phyloP scores from a whole-genome alignment of 2,329 filamentous ascomycete genomes.

The Ascosphaera aggregata region DNA sequence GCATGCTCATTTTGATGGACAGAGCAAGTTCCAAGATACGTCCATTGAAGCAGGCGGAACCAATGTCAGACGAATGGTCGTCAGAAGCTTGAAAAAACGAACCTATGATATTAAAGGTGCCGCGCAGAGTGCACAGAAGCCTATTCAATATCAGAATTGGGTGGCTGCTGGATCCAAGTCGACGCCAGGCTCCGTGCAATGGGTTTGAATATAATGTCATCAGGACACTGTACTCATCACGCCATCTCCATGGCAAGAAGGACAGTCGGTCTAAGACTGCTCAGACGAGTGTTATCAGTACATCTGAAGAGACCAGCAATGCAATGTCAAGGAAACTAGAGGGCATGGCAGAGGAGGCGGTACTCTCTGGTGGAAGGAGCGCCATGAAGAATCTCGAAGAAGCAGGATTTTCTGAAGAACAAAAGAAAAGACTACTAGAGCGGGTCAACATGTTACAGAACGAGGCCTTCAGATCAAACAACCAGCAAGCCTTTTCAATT shows the following conservation, averaged over 20 bases:
- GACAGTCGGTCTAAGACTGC: slow-evolving; percentile 3
- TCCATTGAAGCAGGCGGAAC: too few species aligned
- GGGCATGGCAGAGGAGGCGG: slow-evolving; percentile 35
- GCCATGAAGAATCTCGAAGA: slow-evolving; percentile 34
- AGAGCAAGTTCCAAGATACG: too few species aligned
- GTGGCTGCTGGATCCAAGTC: too few species aligned
- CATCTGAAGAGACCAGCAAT: slow-evolving; percentile 19
- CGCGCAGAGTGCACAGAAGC: too few species aligned
- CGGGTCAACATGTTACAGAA: slow-evolving; percentile 27
- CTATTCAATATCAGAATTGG: too few species aligned
- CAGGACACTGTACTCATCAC: slow-evolving; percentile 6
- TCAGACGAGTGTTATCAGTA: slow-evolving; percentile 4
- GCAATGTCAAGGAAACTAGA: slow-evolving; percentile 34
- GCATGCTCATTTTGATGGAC: too few species aligned
- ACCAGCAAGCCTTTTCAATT: slow-evolving; percentile 30
- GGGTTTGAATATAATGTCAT: too few species aligned
- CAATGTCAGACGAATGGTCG: too few species aligned
- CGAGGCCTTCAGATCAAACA: slow-evolving; percentile 25
- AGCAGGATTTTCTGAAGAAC: slow-evolving; percentile 37
- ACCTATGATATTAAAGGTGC: too few species aligned
- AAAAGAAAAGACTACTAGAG: slow-evolving; percentile 34
- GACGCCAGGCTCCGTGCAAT: too few species aligned
- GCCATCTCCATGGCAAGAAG: slow-evolving; percentile 6
- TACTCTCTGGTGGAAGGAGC: slow-evolving; percentile 30
- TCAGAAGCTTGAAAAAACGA: too few species aligned